phyloP scores from a whole-genome alignment of 1,139 yeast genomes.

The Hyphopichia wangnamkhiaoensis region DNA sequence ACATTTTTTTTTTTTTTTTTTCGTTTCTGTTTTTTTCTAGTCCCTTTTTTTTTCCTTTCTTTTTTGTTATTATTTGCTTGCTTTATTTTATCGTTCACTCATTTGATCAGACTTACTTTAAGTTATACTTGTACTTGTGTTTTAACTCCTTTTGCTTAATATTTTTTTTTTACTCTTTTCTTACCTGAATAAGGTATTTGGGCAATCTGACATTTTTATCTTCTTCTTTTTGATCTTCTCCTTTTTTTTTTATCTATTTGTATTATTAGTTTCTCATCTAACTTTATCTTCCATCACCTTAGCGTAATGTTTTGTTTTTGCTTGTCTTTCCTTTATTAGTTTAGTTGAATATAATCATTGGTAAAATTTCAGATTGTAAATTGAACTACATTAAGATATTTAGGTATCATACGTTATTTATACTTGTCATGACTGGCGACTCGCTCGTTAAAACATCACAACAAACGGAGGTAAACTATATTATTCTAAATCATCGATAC shows the following conservation, averaged over 20 bases:
- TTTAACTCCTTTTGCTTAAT: neutral
- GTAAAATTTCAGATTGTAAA: neutral
- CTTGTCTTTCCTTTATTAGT: too few species aligned
- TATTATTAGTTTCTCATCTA: neutral
- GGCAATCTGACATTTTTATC: neutral
- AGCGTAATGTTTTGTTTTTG: too few species aligned
- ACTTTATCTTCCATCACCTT: too few species aligned
- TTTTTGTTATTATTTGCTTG: neutral
- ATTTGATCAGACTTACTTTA: too few species aligned
- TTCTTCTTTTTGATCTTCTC: neutral
- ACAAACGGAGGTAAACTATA: too few species aligned
- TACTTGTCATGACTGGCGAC: too few species aligned
- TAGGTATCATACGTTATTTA: too few species aligned
- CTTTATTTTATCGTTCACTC: neutral
- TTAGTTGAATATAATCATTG: neutral
- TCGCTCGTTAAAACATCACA: too few species aligned
- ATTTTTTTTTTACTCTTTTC: neutral
- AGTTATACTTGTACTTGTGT: neutral
- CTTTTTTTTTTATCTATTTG: neutral
- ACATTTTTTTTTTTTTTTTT: conserved; percentile 2
- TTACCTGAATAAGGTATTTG: too few species aligned
- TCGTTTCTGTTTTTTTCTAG: neutral
- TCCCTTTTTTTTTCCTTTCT: neutral
- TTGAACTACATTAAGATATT: neutral
- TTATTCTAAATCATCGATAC: too few species aligned